Conservation (phyloP, 768 basidiomycete genomes). For the Psilocybe cyanescens region DNA sequence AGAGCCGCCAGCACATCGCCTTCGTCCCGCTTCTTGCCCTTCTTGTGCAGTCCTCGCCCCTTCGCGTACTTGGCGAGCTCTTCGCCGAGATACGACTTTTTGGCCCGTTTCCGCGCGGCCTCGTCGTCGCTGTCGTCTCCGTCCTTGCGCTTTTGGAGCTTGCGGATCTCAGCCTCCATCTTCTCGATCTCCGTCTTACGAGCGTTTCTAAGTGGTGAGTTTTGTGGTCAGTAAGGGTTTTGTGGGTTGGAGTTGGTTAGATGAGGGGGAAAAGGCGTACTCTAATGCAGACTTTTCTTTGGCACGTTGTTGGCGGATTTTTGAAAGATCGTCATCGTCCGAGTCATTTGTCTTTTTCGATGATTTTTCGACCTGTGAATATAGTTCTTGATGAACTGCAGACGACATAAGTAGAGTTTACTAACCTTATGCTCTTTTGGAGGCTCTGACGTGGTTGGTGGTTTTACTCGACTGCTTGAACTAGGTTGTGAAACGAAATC, state of each 20-base stretch:
- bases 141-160: conserved; percentile 64
- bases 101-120: conserved; percentile 52
- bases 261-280: conserved; percentile 38
- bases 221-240: not conserved
- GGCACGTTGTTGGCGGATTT: conserved; percentile 77
- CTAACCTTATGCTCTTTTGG: conserved; percentile 20
- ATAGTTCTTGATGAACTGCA: not conserved
- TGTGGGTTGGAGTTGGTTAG: not conserved
- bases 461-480: conserved; percentile 20
- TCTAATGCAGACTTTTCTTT: conserved; percentile 66
- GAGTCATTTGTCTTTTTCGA: conserved; percentile 41
- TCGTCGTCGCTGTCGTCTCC: conserved; percentile 71
- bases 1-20: conserved; percentile 70
- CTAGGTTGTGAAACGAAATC: conserved; percentile 40
- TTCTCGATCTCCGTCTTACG: conserved; percentile 81
- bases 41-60: conserved; percentile 59
- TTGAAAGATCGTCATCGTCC: conserved; percentile 56
- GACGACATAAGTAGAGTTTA: not conserved
- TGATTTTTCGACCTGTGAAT: conserved; percentile 29
- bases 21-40: conserved; percentile 70
- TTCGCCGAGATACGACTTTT: conserved; percentile 77
- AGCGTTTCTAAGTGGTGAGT: conserved; percentile 44
- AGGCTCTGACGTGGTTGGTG: conserved; percentile 7
- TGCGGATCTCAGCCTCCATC: conserved; percentile 89
- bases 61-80: conserved; percentile 84